Percentiles rank a stretch among this genome's conserved stretches.
Conservation (phyloP, 805 yeast species). For the Brettanomyces anomalus region DNA sequence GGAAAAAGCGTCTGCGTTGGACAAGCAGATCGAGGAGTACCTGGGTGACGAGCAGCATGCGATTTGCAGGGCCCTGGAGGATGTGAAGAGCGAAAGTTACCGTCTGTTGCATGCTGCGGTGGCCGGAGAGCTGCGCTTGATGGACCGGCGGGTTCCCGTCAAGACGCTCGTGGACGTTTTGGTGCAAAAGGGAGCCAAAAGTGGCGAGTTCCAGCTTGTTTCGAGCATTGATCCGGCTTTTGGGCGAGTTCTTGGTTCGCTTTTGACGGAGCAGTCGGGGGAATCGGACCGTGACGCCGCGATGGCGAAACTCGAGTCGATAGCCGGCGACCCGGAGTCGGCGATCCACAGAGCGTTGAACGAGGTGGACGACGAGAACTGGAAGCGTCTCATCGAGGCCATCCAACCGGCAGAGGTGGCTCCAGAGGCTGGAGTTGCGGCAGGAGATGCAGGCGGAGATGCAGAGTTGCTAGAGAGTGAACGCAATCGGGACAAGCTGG, state of each 20-base stretch:
- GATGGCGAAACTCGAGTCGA: slow-evolving; percentile 13
- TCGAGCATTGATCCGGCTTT: slow-evolving; percentile 17
- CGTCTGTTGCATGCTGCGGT: slow-evolving; percentile 9
- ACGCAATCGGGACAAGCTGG: too few species aligned
- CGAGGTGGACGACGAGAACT: slow-evolving; percentile 15
- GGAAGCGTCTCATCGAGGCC: slow-evolving; percentile 12
- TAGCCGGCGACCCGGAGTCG: slow-evolving; percentile 13
- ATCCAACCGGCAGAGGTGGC: slow-evolving; percentile 1
- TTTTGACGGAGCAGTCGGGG: too few species aligned
- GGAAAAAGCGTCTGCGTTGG: slow-evolving; percentile 11
- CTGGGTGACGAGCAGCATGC: slow-evolving; percentile 11
- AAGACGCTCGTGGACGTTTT: slow-evolving; percentile 17
- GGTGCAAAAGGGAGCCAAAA: slow-evolving; percentile 15
- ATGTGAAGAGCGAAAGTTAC: slow-evolving; percentile 11
- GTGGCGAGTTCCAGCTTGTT: slow-evolving; percentile 16
- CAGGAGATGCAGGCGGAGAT: neutral
- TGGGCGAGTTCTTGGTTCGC: slow-evolving; percentile 7
- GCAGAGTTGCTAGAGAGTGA: too few species aligned
- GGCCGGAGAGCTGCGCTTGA: slow-evolving; percentile 13
- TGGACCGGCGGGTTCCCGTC: slow-evolving; percentile 13
- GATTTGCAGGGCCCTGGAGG: slow-evolving; percentile 17
- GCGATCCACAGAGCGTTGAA: slow-evolving; percentile 15
- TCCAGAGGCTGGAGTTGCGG: neutral
- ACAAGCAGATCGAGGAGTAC: slow-evolving; percentile 12
- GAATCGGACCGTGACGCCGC: neutral